Conservation (phyloP, 495 filamentous ascomycete genomes). For the Staphylotrichum tortipilum region DNA sequence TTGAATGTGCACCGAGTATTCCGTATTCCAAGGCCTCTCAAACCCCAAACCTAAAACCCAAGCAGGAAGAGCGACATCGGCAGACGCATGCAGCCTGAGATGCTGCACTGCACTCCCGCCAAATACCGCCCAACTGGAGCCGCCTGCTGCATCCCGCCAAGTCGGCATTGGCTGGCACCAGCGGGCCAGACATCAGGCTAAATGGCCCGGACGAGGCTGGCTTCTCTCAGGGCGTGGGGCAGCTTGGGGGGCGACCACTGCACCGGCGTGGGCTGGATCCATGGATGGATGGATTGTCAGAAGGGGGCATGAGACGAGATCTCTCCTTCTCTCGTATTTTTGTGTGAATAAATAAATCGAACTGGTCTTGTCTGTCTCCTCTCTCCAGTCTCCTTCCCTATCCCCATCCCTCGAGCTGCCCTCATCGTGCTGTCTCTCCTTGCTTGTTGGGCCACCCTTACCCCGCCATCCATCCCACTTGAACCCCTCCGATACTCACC, state of each 20-base stretch:
- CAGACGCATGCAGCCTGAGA: not conserved
- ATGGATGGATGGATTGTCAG: not conserved
- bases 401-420: no score
- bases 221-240: constrained; percentile 2
- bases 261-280: no score
- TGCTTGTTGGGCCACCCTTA: not conserved
- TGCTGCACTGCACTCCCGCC: not conserved
- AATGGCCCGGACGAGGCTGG: constrained; percentile 21
- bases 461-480: constrained; percentile 17
- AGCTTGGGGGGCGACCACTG: no score
- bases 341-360: not conserved
- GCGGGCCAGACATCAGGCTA: constrained; percentile 16
- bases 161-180: constrained; percentile 15
- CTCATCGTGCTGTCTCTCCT: no score
- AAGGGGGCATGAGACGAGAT: not conserved
- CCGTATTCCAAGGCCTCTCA: no score
- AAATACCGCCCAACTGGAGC: not conserved
- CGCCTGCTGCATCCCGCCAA: not conserved
- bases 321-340: not conserved
- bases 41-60: no score
- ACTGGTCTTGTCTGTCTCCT: no score
- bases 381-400: no score
- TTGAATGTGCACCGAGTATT: no score
- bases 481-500: no score
- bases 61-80: constrained; percentile 1